These are phyloP conservation scores for Penicillium dipodomyicola DNA, from an alignment of 495 filamentous ascomycete genomes.

Conservation along the genomic window DNA sequence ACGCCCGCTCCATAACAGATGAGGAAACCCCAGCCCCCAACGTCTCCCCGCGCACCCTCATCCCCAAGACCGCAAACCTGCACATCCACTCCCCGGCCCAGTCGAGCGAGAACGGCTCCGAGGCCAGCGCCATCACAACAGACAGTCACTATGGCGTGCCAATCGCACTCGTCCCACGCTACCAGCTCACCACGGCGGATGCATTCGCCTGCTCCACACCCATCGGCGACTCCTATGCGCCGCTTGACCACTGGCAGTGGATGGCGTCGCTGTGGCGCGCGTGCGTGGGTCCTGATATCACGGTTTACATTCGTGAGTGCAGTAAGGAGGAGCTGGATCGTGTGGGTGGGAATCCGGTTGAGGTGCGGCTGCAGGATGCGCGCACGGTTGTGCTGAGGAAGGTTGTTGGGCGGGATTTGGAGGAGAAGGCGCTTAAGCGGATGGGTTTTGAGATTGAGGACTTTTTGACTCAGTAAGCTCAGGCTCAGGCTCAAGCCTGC, in stretches of 20 bases:
- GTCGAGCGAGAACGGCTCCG: conserved; percentile 33
- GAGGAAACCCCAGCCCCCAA: conserved; percentile 22
- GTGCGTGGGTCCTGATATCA: conserved; percentile 82
- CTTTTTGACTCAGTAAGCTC: conserved; percentile 56
- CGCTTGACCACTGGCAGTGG: conserved; percentile 97
- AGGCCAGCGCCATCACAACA: conserved; percentile 16
- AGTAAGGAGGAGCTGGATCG: conserved; percentile 47
- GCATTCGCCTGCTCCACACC: conserved; percentile 67
- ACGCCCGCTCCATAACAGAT: conserved; percentile 15
- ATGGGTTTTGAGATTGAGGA: conserved; percentile 83
- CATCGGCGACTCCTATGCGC: conserved; percentile 72
- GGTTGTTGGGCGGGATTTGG: conserved; percentile 43
- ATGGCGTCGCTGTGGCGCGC: conserved; percentile 92
- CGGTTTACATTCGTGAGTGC: conserved; percentile 57
- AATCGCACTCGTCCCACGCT: conserved; percentile 73
- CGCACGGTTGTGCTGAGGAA: conserved; percentile 59
- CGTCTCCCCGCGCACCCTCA: conserved; percentile 36
- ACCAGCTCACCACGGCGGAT: conserved; percentile 74
- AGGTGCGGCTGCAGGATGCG: conserved; percentile 51
- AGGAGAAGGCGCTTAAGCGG: conserved; percentile 65
- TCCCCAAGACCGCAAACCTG: conserved; percentile 35
- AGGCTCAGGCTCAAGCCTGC: neutral
- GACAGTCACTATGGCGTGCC: conserved; percentile 40
- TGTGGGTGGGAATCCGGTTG: conserved; percentile 45
- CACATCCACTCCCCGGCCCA: conserved; percentile 31